Evolutionary conservation across 768 basidiomycete species (phyloP).

Genomic region (Megacollybia marginata): DNA sequence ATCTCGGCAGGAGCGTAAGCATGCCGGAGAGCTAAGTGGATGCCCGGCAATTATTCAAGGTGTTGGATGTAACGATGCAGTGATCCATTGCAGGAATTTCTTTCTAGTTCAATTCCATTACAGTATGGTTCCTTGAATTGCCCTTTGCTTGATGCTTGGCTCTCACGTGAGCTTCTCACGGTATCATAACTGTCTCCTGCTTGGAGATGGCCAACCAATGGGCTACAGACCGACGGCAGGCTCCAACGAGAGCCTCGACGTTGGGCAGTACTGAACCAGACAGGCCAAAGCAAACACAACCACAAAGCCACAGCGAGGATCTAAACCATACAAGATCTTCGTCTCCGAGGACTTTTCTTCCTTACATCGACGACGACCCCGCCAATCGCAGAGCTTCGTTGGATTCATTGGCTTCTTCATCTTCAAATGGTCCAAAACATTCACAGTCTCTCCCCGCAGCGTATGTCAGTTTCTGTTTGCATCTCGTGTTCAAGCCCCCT

Average conservation of each 20-base stretch:
- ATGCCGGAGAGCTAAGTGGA: no score
- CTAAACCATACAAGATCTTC: slow-evolving; percentile 44
- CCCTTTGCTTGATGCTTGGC: no score
- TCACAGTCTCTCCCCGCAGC: slow-evolving; percentile 50
- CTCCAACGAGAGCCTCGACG: slow-evolving; percentile 63
- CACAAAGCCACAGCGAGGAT: slow-evolving; percentile 67
- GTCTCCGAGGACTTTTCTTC: slow-evolving; percentile 39
- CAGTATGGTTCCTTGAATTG: neutral
- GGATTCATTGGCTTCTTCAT: slow-evolving; percentile 40
- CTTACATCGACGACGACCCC: slow-evolving; percentile 36
- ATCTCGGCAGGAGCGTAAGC: no score
- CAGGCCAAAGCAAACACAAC: slow-evolving; percentile 17
- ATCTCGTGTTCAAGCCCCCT: slow-evolving; percentile 13
- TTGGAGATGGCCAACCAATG: no score
- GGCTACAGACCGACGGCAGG: slow-evolving; percentile 38
- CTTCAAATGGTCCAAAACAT: slow-evolving; percentile 37
- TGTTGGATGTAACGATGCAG: neutral
- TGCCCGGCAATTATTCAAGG: neutral
- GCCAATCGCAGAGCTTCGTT: no score
- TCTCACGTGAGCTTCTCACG: no score
- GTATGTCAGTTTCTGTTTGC: slow-evolving; percentile 35
- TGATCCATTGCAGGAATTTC: neutral
- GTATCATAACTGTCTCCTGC: no score
- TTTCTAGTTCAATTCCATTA: neutral
- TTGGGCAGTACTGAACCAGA: slow-evolving; percentile 47